Evolutionary conservation across 2,329 filamentous ascomycete genomes (phyloP).

Genomic region (Hymenoscyphus occultus): DNA sequence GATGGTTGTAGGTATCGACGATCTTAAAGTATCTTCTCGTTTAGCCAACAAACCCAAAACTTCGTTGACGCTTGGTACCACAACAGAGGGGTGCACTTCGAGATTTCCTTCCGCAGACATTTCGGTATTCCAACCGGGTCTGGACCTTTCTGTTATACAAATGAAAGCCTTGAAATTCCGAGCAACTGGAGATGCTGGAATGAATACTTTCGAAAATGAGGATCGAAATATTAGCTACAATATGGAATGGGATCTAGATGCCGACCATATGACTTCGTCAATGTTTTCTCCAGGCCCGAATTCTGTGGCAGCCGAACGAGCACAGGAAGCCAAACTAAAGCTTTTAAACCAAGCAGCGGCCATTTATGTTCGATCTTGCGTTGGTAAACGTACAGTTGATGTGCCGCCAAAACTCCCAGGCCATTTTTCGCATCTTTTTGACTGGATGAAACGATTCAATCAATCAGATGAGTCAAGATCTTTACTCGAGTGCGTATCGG

Average conservation of each 20-base stretch:
- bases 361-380: slow-evolving; percentile 5
- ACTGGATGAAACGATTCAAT: slow-evolving; percentile 18
- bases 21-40: slow-evolving; percentile 30
- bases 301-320: background rate
- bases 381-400: background rate
- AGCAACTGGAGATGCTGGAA: background rate
- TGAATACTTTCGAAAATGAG: background rate
- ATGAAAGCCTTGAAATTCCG: slow-evolving; percentile 1
- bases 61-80: slow-evolving; percentile 8
- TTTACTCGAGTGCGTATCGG: slow-evolving; percentile 3
- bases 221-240: background rate
- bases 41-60: slow-evolving; percentile 10
- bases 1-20: slow-evolving; percentile 38
- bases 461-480: slow-evolving; percentile 11
- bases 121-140: slow-evolving; percentile 5
- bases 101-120: background rate
- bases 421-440: slow-evolving; percentile 6
- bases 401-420: background rate
- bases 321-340: background rate
- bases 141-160: background rate
- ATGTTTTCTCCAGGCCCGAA: background rate
- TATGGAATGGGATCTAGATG: slow-evolving; percentile 4
- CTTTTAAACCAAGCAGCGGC: slow-evolving; percentile 9
- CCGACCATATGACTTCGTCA: slow-evolving; percentile 2
- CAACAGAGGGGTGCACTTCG: background rate